Evolutionary conservation across 768 basidiomycete genomes (phyloP), one percentile per base, ranked within the genome.

Genomic region (Termitomyces sp.): DNA sequence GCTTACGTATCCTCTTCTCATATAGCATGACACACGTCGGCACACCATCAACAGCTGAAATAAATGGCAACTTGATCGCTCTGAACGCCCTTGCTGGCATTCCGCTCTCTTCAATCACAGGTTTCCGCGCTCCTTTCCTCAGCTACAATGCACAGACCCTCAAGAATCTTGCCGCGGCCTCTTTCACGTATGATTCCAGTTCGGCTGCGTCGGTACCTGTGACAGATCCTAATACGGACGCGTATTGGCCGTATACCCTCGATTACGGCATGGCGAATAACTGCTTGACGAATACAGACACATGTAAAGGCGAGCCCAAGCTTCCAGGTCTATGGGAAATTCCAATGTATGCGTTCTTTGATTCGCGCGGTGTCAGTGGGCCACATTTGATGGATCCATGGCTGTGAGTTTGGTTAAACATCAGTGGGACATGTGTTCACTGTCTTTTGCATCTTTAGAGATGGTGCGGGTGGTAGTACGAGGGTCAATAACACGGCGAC

Each of bases 271-370:
- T 93, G 74, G 86, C 89, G 22, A 93, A 93, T 67, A 80, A 91
- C 66, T 93, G 91, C 64, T 69, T 89, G 58, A 69, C 72, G 8
- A 78, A 85, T 4, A 65, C 69, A 0, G 80, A 76, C 30, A 71
- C 80, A 3, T 91, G 91, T 72, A 79, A 84, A 65, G 90, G 91
- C 46, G 68, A 87, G 71, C 87, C 87, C 6, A 80, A 82, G 62
- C 73, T 91, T 2, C 87, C 88, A 22, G 90, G 91, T 5, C 80
- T 93, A 66, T 93, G 91, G 91, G 89, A 92, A 71, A 78, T 91
- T 55, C 91, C 91, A 1, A 91, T 92, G 89, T 90, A 90, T 69
- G 85, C 85, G 0, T 81, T 84, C 70, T 91, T 91, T 62, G 89
- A 89, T 68, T 69, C 73, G 11, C 69, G 73, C 12, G 87, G 87